Percentiles rank a stretch among this genome's conserved stretches.
Conservation (phyloP, 805 yeast genomes). For the Saccharomycopsis sp. region DNA sequence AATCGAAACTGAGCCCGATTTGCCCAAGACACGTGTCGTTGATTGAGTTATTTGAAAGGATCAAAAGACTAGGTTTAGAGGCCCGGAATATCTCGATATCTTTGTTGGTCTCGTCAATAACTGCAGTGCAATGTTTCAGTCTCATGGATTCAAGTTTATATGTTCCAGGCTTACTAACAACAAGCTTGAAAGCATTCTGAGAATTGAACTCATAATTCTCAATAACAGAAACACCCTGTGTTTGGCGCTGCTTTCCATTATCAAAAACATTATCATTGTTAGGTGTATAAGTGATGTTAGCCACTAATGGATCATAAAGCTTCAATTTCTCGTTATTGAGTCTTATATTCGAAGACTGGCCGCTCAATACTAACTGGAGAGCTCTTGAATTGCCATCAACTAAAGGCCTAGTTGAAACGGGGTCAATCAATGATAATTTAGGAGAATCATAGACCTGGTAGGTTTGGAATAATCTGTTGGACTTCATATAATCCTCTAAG, state of each 20-base stretch:
- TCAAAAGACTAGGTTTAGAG: conserved; percentile 36
- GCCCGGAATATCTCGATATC: conserved; percentile 37
- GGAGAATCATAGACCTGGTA: conserved; percentile 54
- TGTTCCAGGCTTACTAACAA: conserved; percentile 54
- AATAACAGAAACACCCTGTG: conserved; percentile 20
- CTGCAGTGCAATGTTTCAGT: conserved; percentile 64
- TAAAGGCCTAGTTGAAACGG: conserved; percentile 12
- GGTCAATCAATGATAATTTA: conserved; percentile 40
- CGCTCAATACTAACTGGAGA: conserved; percentile 15
- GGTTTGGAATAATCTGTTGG: conserved; percentile 8
- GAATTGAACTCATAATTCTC: conserved; percentile 26
- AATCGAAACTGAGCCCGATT: conserved; percentile 72
- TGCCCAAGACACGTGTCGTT: conserved; percentile 89
- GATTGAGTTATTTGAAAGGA: conserved; percentile 41
- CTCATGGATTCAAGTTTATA: conserved; percentile 50
- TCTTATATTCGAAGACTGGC: neutral
- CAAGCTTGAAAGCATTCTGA: conserved; percentile 28
- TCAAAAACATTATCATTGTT: conserved; percentile 23
- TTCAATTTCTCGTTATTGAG: conserved; percentile 8
- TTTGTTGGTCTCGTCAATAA: conserved; percentile 50
- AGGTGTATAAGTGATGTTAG: conserved; percentile 28
- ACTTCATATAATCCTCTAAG: conserved; percentile 13
- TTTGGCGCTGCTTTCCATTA: conserved; percentile 16
- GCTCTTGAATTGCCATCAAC: conserved; percentile 14
- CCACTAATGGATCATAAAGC: conserved; percentile 29